phyloP scores from a whole-genome alignment of 345 rosid species.

The Salix arbutifolia region DNA sequence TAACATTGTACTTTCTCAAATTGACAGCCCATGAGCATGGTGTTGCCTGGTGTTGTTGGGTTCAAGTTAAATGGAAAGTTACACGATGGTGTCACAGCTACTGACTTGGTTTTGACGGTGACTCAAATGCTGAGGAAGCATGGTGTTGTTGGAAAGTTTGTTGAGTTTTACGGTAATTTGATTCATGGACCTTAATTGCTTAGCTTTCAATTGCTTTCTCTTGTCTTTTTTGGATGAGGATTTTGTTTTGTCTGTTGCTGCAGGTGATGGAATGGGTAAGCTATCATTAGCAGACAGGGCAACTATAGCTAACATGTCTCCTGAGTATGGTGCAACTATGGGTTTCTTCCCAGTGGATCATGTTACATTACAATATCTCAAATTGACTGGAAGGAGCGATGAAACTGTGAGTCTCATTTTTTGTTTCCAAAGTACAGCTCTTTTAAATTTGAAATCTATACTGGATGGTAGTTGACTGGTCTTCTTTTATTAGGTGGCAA shows the following conservation, averaged over 20 bases:
- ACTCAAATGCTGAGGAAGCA: constrained; percentile 84
- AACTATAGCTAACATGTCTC: constrained; percentile 34
- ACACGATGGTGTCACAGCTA: constrained; percentile 78
- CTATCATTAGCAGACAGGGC: constrained; percentile 33
- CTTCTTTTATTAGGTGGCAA: constrained; percentile 51
- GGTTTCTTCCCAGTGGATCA: constrained; percentile 35
- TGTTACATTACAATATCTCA: constrained; percentile 30
- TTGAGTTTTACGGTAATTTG: constrained; percentile 30
- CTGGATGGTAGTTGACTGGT: neutral
- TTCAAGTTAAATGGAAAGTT: constrained; percentile 67
- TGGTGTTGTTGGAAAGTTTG: constrained; percentile 45
- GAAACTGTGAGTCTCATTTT: constrained; percentile 18
- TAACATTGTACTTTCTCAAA: constrained; percentile 18
- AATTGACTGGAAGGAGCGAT: constrained; percentile 30
- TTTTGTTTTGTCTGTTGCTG: neutral
- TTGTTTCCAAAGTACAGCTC: neutral
- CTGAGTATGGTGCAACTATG: constrained; percentile 36
- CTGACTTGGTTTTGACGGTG: constrained; percentile 83
- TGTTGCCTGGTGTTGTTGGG: constrained; percentile 85
- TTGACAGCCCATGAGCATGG: constrained; percentile 90
- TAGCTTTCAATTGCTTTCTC: too few species aligned
- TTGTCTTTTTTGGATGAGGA: neutral
- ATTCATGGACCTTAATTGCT: neutral
- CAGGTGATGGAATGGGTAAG: constrained; percentile 29
- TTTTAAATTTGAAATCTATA: neutral